Evolutionary conservation across 768 basidiomycete species (phyloP).

Genomic region (Cystobasidiopsis lactophilus): DNA sequence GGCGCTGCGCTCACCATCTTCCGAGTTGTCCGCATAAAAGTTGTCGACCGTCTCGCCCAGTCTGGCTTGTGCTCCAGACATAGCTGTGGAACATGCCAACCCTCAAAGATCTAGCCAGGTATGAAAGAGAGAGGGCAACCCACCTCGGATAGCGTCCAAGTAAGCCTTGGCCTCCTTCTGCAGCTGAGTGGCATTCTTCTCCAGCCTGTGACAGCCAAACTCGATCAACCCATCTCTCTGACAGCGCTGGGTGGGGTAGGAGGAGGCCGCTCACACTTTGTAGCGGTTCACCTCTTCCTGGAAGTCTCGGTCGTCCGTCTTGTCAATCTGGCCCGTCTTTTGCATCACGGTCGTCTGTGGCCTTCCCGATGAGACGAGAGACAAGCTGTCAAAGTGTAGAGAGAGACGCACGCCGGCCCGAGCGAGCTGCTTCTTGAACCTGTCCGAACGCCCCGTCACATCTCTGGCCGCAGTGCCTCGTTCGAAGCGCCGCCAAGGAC

Average conservation of each 20-base stretch:
- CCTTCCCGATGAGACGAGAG: neutral
- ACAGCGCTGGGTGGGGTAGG: too few species aligned
- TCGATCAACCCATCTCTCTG: too few species aligned
- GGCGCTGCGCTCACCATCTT: too few species aligned
- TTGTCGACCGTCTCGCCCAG: conserved; percentile 81
- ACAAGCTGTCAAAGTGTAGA: too few species aligned
- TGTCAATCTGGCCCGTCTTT: conserved; percentile 8
- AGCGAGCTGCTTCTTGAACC: conserved; percentile 2
- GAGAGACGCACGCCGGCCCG: neutral
- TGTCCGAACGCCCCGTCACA: neutral
- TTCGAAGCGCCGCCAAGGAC: neutral
- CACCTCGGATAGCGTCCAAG: conserved; percentile 80
- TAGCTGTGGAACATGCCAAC: conserved; percentile 35
- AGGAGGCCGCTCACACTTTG: conserved; percentile 42
- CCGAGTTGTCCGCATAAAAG: conserved; percentile 42
- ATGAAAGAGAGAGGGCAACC: conserved; percentile 20
- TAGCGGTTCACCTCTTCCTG: conserved; percentile 69
- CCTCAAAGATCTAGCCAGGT: neutral
- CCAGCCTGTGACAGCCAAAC: conserved; percentile 37
- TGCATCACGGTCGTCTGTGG: conserved; percentile 10
- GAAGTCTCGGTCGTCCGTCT: conserved; percentile 43
- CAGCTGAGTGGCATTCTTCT: conserved; percentile 80
- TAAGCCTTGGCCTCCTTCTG: conserved; percentile 94
- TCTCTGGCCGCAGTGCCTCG: neutral
- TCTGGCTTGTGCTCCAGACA: conserved; percentile 78